phyloP scores from a whole-genome alignment of 1,284 basidiomycete species.

The Rhodotorula sp. region DNA sequence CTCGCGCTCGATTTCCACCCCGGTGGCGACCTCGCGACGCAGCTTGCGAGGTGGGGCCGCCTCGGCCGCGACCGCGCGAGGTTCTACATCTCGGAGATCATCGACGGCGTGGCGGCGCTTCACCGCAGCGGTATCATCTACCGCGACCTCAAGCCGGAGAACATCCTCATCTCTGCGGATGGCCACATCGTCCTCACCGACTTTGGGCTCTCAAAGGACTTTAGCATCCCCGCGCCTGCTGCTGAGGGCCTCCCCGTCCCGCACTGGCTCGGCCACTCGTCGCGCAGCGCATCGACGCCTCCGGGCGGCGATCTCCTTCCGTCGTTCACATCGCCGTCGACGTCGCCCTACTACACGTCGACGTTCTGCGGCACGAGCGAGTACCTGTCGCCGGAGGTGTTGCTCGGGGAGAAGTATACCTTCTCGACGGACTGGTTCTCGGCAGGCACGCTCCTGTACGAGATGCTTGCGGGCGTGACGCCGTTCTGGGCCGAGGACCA shows the following conservation, averaged over 20 bases:
- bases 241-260: constrained; percentile 14
- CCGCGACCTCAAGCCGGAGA: constrained; percentile 83
- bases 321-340: neutral
- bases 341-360: constrained; percentile 13
- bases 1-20: constrained; percentile 94
- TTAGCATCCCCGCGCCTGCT: constrained; percentile 3
- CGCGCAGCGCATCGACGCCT: constrained; percentile 31
- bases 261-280: constrained; percentile 26
- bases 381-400: constrained; percentile 75
- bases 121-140: constrained; percentile 71
- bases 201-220: constrained; percentile 63
- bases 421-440: constrained; percentile 99
- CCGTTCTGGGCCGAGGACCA: constrained; percentile 93
- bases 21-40: constrained; percentile 93
- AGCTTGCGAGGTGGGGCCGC: constrained; percentile 90
- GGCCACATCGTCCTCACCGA: constrained; percentile 96
- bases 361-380: constrained; percentile 68
- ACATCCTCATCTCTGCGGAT: constrained; percentile 86
- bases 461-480: constrained; percentile 85
- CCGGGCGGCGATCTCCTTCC: constrained; percentile 23
- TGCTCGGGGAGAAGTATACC: constrained; percentile 81
- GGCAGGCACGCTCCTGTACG: constrained; percentile 94
- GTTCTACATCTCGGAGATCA: constrained; percentile 92
- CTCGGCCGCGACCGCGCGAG: constrained; percentile 87
- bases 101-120: constrained; percentile 88